Percentiles rank a stretch among this genome's conserved stretches.
Evolutionary conservation across 2,329 filamentous ascomycete genomes (phyloP).

Genomic region (Ascosphaera apis): DNA sequence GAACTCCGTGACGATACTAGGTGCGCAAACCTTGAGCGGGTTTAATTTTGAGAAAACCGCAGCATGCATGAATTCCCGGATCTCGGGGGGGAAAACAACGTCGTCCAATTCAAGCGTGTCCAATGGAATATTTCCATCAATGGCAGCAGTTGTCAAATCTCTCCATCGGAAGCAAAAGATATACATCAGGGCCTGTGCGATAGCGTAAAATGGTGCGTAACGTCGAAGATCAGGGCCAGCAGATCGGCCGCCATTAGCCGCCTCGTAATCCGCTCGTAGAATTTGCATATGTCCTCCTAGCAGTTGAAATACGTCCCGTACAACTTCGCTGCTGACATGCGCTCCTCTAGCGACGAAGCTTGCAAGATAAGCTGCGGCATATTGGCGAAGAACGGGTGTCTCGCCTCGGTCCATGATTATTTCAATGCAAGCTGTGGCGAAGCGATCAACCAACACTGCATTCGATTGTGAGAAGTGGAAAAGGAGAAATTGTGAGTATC

Average conservation of each 20-base stretch:
- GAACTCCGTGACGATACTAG: conserved; percentile 75
- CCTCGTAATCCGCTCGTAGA: conserved; percentile 50
- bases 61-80: conserved; percentile 49
- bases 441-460: conserved; percentile 54
- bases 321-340: conserved; percentile 49
- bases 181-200: conserved; percentile 75
- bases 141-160: conserved; percentile 45
- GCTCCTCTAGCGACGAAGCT: conserved; percentile 85
- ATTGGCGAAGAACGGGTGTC: conserved; percentile 52
- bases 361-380: conserved; percentile 75
- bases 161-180: conserved; percentile 98
- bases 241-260: conserved; percentile 26
- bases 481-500: conserved; percentile 83
- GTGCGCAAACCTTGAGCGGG: conserved; percentile 82
- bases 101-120: conserved; percentile 40
- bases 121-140: conserved; percentile 28
- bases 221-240: conserved; percentile 65
- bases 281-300: conserved; percentile 56
- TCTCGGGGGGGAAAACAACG: conserved; percentile 50
- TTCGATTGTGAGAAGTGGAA: conserved; percentile 86
- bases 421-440: conserved; percentile 54
- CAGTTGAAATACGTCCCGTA: conserved; percentile 62
- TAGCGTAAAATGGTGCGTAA: conserved; percentile 67
- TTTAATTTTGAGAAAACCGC: conserved; percentile 81
- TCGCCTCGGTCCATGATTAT: conserved; percentile 46